Evolutionary conservation across 2,329 filamentous ascomycete species (phyloP), one percentile per base, ranked within the genome.

Genomic region (Dactylonectria estremocensis): DNA sequence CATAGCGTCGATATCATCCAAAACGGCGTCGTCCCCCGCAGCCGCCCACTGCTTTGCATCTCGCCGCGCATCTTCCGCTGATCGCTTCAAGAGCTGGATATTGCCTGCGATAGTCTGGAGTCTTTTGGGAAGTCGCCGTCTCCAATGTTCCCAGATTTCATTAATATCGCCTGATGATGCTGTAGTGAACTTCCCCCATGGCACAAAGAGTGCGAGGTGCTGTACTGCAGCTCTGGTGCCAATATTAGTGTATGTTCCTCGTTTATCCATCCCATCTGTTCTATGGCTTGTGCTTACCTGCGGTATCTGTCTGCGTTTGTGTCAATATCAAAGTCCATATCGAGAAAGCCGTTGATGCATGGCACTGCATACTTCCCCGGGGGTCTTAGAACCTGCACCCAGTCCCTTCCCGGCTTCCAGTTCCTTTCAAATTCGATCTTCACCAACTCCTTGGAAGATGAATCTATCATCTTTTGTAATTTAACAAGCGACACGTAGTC

Each of bases 81-180:
- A 65, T 49, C 50, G 37, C 43, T 56, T 49, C 13, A 66, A 28
- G n/a, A 61, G 50, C 33, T 66, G 43, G 22, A 66, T 61, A 7
- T 61, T 61, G 7, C 37, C 24, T 46, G 49, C 49, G 5, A 61
- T 46, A 22, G n/a, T 54, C 2, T 49, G 40, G 16, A 65, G 31
- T 33, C 56, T 33, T 24, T 13, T 48, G 3, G 55, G 40, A 7
- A 54, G 18, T 55, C 22, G 18, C 22, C 20, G 48, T 31, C 13
- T 59, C 11, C 13, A 33, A 1, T 18, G 14, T 37, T 20, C 22
- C 22, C 48, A 59, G 31, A 50, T 40, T 7, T 40, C 22, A 13
- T 53, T 53, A 13, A 52, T 61, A 18, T 61, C 48, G 3, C 33
- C 57, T 4, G 35, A 53, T 8, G 45, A 5, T 28, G 11, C 18